These are phyloP conservation scores for Pyrus pyrifolia DNA, from an alignment of 306 rosid genomes.

Conservation along the genomic window DNA sequence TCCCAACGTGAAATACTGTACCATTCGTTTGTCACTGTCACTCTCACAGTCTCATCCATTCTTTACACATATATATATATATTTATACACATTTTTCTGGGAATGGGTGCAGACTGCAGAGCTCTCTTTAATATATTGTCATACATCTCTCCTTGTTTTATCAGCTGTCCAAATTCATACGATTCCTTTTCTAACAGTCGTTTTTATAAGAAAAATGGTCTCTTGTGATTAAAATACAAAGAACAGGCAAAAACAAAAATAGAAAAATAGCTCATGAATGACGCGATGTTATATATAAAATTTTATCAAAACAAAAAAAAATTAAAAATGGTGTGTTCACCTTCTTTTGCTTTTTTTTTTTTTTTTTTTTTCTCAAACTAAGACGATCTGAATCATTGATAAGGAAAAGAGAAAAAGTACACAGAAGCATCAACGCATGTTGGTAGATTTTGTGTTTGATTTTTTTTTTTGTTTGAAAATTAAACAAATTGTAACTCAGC, in stretches of 20 bases:
- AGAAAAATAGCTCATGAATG: neutral
- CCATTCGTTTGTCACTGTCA: neutral
- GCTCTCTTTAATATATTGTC: neutral
- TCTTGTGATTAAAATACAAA: neutral
- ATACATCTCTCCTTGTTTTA: neutral
- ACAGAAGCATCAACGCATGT: too few relatives aligned
- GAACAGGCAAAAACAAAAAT: too few relatives aligned
- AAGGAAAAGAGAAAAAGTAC: too few relatives aligned
- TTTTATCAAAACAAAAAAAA: too few relatives aligned
- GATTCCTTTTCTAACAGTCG: neutral
- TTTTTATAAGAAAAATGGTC: neutral
- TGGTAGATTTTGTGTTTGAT: too few relatives aligned
- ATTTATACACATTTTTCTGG: neutral
- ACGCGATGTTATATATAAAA: neutral
- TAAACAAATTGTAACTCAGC: neutral
- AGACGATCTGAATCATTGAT: too few relatives aligned
- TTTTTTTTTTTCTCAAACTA: too few relatives aligned
- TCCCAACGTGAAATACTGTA: constrained; percentile 1
- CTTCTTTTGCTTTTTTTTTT: too few relatives aligned
- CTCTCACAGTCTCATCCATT: neutral
- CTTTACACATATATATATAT: neutral
- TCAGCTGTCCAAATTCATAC: neutral
- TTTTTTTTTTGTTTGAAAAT: neutral
- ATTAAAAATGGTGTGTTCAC: too few relatives aligned
- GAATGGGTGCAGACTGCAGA: neutral